Percentiles rank a stretch among this genome's conserved stretches.
Evolutionary conservation across 2,329 filamentous ascomycete genomes (phyloP).

Genomic region (Thelonectria olida): DNA sequence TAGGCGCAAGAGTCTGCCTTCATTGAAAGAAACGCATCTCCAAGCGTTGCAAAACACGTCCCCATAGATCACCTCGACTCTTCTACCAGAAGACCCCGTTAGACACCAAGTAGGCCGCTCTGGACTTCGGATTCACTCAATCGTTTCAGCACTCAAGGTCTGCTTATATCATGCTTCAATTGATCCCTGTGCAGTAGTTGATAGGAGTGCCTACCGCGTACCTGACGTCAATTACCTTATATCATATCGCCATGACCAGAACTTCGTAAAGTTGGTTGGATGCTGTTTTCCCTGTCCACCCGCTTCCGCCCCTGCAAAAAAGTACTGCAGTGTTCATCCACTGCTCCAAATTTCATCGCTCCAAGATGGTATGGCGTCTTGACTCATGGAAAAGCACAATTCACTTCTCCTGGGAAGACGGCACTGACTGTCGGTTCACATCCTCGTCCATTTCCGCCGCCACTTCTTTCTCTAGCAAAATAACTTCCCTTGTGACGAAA

Average conservation of each 20-base stretch:
- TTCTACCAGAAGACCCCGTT: too few species aligned
- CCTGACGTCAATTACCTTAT: not conserved
- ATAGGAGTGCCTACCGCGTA: not conserved
- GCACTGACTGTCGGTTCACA: too few species aligned
- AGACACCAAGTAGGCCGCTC: too few species aligned
- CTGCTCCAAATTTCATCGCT: not conserved
- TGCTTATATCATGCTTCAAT: not conserved
- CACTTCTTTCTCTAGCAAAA: not conserved
- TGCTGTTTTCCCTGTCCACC: constrained; percentile 8
- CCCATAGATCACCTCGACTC: too few species aligned
- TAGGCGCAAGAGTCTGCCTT: too few species aligned
- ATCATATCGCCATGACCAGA: constrained; percentile 15
- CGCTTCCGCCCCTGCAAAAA: not conserved
- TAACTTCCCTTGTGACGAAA: not conserved
- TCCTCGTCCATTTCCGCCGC: too few species aligned
- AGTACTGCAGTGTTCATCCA: not conserved
- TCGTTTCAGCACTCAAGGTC: not conserved
- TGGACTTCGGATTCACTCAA: not conserved
- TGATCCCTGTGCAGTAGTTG: not conserved
- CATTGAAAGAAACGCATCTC: too few species aligned
- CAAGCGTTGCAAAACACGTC: too few species aligned
- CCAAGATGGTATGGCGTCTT: not conserved
- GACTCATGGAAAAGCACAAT: not conserved
- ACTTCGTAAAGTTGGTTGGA: constrained; percentile 3
- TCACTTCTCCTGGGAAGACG: not conserved